These are phyloP conservation scores for Jasminum sambac DNA, from an alignment of 257 asterid species.

Conservation along the genomic window DNA sequence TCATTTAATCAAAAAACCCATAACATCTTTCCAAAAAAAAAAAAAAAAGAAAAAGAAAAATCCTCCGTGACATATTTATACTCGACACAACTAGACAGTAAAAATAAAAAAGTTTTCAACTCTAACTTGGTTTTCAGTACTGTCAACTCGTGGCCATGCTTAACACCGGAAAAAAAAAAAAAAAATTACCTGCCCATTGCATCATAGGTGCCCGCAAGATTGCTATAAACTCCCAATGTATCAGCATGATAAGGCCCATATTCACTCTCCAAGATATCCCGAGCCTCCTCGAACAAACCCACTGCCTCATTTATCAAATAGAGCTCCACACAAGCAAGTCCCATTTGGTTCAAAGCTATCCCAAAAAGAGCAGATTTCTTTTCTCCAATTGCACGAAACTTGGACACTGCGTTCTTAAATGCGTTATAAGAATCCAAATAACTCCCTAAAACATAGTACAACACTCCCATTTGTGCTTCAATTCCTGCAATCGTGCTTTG, in stretches of 20 bases:
- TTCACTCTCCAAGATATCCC: constrained; percentile 48
- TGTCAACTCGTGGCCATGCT: neutral
- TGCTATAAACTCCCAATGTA: constrained; percentile 66
- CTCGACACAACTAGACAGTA: neutral
- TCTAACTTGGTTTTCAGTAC: neutral
- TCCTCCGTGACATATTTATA: neutral
- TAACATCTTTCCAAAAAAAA: too few relatives aligned
- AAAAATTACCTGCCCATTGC: constrained; percentile 83
- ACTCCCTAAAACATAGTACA: constrained; percentile 57
- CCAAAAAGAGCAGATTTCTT: constrained; percentile 63
- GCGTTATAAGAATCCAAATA: constrained; percentile 49
- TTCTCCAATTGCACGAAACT: constrained; percentile 49
- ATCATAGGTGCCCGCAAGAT: constrained; percentile 74
- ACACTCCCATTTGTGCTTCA: constrained; percentile 65
- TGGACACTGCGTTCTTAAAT: constrained; percentile 38
- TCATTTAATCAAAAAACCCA: neutral
- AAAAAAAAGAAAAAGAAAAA: too few relatives aligned
- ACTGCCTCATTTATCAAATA: constrained; percentile 57
- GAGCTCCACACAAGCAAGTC: constrained; percentile 65
- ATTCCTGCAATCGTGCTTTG: constrained; percentile 56
- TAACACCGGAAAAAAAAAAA: neutral
- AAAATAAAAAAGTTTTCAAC: neutral
- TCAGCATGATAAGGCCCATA: constrained; percentile 60
- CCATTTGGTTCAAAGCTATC: constrained; percentile 61
- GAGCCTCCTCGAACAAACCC: constrained; percentile 59